Percentiles rank a stretch among this genome's conserved stretches.
phyloP scores from a whole-genome alignment of 805 yeast species.

The Suhomyces kilbournensis region DNA sequence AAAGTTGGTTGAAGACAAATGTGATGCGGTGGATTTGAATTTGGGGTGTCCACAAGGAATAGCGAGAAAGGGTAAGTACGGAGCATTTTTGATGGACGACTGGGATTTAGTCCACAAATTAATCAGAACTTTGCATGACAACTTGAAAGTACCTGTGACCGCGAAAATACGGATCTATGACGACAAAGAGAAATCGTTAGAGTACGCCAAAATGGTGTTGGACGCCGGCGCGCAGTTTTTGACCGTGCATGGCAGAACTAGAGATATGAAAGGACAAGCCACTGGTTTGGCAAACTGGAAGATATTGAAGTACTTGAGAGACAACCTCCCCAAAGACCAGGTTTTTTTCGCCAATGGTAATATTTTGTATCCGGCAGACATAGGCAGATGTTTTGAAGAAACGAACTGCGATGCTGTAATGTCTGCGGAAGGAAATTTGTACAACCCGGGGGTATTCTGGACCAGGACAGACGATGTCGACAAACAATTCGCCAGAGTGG shows the following conservation, averaged over 20 bases:
- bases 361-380: slow-evolving; percentile 83
- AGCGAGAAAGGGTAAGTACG: slow-evolving; percentile 92
- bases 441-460: slow-evolving; percentile 91
- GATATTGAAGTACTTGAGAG: slow-evolving; percentile 67
- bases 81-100: slow-evolving; percentile 95
- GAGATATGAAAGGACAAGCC: slow-evolving; percentile 96
- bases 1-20: slow-evolving; percentile 66
- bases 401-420: slow-evolving; percentile 86
- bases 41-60: slow-evolving; percentile 98
- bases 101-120: slow-evolving; percentile 79
- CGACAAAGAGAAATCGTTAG: slow-evolving; percentile 76
- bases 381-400: slow-evolving; percentile 60
- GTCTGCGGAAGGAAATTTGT: slow-evolving; percentile 95
- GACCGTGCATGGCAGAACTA: slow-evolving; percentile 91
- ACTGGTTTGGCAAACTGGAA: slow-evolving; percentile 97
- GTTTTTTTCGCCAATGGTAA: slow-evolving; percentile 95
- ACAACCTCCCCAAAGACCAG: slow-evolving; percentile 71
- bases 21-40: slow-evolving; percentile 95
- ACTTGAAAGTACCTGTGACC: slow-evolving; percentile 83
- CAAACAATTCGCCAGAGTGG: slow-evolving; percentile 80
- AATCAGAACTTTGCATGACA: slow-evolving; percentile 69
- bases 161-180: slow-evolving; percentile 92
- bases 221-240: slow-evolving; percentile 94
- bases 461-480: slow-evolving; percentile 49
- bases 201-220: slow-evolving; percentile 84